Conservation (phyloP, 2,329 filamentous ascomycete species). For the Biscogniauxia mediterranea region DNA sequence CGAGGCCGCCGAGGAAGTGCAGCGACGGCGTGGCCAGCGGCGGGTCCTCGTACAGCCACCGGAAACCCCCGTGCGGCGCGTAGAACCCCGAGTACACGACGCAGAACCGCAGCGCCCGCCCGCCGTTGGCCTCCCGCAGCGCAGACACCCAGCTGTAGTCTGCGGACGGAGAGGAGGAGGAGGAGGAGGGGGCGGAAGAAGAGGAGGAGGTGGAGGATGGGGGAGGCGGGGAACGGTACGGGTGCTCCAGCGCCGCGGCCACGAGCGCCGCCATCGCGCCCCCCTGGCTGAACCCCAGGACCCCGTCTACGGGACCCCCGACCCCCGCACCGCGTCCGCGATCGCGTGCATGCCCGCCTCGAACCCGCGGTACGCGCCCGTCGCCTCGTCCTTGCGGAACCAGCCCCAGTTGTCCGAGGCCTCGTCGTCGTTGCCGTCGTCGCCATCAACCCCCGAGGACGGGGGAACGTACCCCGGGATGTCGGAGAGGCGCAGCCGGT, state of each 20-base stretch:
- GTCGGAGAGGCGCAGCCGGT: slow-evolving; percentile 60
- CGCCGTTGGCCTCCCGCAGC: too few relatives aligned
- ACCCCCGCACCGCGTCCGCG: slow-evolving; percentile 58
- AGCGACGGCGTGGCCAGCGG: slow-evolving; percentile 70
- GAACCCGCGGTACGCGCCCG: slow-evolving; percentile 64
- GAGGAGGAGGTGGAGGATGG: slow-evolving; percentile 10
- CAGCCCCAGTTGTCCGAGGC: slow-evolving; percentile 73
- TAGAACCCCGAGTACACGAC: slow-evolving; percentile 66
- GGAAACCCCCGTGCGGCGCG: slow-evolving; percentile 38
- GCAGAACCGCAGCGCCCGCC: slow-evolving; percentile 52
- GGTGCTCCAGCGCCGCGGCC: slow-evolving; percentile 66
- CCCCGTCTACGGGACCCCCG: slow-evolving; percentile 72
- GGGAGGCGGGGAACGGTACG: slow-evolving; percentile 21
- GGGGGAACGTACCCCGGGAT: slow-evolving; percentile 68
- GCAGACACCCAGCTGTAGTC: too few relatives aligned
- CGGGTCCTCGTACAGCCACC: slow-evolving; percentile 30
- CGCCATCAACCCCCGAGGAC: slow-evolving; percentile 36
- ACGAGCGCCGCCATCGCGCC: slow-evolving; percentile 71
- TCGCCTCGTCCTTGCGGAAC: slow-evolving; percentile 70
- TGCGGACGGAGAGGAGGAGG: slow-evolving; percentile 42
- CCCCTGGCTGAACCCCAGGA: slow-evolving; percentile 82
- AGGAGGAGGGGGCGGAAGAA: slow-evolving; percentile 22
- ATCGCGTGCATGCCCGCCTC: slow-evolving; percentile 65
- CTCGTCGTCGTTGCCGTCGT: slow-evolving; percentile 52
- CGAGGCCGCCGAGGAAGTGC: slow-evolving; percentile 79